phyloP scores from a whole-genome alignment of 495 filamentous ascomycete genomes.

The Cladorrhinum samala region DNA sequence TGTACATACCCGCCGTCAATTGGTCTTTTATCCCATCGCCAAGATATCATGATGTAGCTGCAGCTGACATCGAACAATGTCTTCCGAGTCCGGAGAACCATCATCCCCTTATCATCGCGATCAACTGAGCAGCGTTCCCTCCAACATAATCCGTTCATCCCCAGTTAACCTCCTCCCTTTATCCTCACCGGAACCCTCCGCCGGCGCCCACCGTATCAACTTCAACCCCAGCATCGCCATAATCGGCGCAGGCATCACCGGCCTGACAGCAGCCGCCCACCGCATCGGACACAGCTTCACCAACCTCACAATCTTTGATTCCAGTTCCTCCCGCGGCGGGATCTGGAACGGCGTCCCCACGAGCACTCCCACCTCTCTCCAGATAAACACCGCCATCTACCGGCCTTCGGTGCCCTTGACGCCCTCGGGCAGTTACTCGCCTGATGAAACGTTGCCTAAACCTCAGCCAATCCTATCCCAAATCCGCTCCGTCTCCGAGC shows the following conservation, averaged over 20 bases:
- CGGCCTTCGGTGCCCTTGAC: slow-evolving; percentile 69
- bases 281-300: slow-evolving; percentile 78
- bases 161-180: slow-evolving; percentile 63
- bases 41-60: too few species aligned
- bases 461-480: slow-evolving; percentile 66
- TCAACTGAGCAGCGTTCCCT: too few species aligned
- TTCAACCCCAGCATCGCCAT: slow-evolving; percentile 64
- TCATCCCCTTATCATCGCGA: too few species aligned
- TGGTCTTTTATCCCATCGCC: too few species aligned
- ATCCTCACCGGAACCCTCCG: slow-evolving; percentile 53
- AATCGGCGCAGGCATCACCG: slow-evolving; percentile 77
- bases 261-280: slow-evolving; percentile 75
- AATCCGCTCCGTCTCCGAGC: slow-evolving; percentile 66
- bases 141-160: too few species aligned
- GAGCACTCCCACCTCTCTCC: slow-evolving; percentile 77
- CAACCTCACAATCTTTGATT: slow-evolving; percentile 73
- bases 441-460: too few species aligned
- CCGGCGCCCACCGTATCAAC: slow-evolving; percentile 40
- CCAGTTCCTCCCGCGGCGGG: slow-evolving; percentile 59
- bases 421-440: too few species aligned
- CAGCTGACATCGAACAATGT: too few species aligned
- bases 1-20: too few species aligned
- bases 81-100: too few species aligned
- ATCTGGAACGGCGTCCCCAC: slow-evolving; percentile 65
- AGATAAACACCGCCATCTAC: slow-evolving; percentile 84